A percentile compares a stretch with the other conserved stretches of the same genome.
These are phyloP conservation scores for Alternaria panax DNA, from an alignment of 2,329 filamentous ascomycete species.

Conservation along the genomic window DNA sequence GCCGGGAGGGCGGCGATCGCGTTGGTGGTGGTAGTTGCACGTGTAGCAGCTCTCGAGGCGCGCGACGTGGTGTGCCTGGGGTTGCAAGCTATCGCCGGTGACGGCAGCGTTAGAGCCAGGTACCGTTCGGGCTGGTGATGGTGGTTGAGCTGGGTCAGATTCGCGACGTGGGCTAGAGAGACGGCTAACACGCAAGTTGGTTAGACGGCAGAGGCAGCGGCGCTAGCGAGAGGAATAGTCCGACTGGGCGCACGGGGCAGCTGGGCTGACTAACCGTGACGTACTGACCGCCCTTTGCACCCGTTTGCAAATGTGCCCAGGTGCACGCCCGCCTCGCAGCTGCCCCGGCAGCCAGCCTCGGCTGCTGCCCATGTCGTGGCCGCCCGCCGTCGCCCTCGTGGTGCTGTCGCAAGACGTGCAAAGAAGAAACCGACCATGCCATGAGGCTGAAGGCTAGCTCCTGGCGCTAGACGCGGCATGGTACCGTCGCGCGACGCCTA, in stretches of 20 bases:
- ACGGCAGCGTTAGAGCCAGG: constrained; percentile 39
- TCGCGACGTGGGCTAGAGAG: constrained; percentile 48
- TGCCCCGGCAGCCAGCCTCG: constrained; percentile 2
- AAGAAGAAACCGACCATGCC: constrained; percentile 34
- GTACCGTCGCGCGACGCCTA: constrained; percentile 28
- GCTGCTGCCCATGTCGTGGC: constrained; percentile 3
- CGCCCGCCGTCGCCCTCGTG: constrained; percentile 11
- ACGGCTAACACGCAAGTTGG: constrained; percentile 36
- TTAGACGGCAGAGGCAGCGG: constrained; percentile 41
- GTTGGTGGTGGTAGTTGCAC: constrained; percentile 39
- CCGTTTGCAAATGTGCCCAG: constrained; percentile 6
- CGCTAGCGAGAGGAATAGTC: constrained; percentile 30
- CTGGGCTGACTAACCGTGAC: constrained; percentile 30
- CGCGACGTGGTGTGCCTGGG: constrained; percentile 30
- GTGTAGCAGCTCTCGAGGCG: constrained; percentile 43
- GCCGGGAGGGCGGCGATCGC: constrained; percentile 27
- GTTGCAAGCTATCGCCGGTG: constrained; percentile 29
- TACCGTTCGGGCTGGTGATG: constrained; percentile 29
- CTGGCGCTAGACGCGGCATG: constrained; percentile 36
- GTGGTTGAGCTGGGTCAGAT: constrained; percentile 42
- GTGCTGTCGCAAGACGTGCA: constrained; percentile 27
- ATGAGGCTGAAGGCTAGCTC: constrained; percentile 42
- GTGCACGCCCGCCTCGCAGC: not conserved
- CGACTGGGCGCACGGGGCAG: constrained; percentile 2
- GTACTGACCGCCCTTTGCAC: constrained; percentile 20